phyloP scores from a whole-genome alignment of 352 stramenopile species.

The Globisporangium polare region DNA sequence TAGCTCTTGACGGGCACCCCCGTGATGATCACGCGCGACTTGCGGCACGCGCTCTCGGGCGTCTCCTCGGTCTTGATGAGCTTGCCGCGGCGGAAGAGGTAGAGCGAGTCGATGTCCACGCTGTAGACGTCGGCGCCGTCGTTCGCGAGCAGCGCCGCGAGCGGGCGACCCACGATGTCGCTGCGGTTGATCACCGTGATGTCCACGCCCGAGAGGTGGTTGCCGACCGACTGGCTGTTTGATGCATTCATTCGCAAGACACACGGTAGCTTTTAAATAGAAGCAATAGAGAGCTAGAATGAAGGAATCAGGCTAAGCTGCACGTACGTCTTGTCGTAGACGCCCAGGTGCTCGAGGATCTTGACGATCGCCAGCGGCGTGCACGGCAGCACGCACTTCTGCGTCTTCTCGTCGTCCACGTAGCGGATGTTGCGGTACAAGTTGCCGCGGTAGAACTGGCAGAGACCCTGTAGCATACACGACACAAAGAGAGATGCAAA shows the following conservation, averaged over 20 bases:
- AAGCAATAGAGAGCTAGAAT: background rate
- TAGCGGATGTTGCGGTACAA: conserved; percentile 97
- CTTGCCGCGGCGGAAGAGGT: conserved; percentile 91
- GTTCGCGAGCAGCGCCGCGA: conserved; percentile 95
- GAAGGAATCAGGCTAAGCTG: background rate
- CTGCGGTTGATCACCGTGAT: conserved; percentile 97
- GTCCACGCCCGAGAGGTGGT: conserved; percentile 79
- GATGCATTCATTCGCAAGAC: background rate
- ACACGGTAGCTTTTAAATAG: background rate
- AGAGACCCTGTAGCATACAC: conserved; percentile 53
- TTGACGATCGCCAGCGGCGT: conserved; percentile 95
- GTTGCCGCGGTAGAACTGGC: conserved; percentile 95
- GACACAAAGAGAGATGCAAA: too few species aligned
- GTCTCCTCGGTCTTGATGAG: conserved; percentile 85
- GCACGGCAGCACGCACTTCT: conserved; percentile 97
- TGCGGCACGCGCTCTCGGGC: conserved; percentile 81
- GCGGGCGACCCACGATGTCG: conserved; percentile 94
- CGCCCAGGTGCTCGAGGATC: conserved; percentile 90
- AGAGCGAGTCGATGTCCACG: conserved; percentile 95
- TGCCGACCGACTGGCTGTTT: conserved; percentile 32
- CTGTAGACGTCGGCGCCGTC: conserved; percentile 95
- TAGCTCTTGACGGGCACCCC: conserved; percentile 93
- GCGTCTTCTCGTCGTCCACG: conserved; percentile 83
- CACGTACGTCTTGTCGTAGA: conserved; percentile 75
- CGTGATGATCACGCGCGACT: conserved; percentile 93